Evolutionary conservation across 352 stramenopile species (phyloP), one percentile per base, ranked within the genome.

Genomic region (Pythium oligandrum): DNA sequence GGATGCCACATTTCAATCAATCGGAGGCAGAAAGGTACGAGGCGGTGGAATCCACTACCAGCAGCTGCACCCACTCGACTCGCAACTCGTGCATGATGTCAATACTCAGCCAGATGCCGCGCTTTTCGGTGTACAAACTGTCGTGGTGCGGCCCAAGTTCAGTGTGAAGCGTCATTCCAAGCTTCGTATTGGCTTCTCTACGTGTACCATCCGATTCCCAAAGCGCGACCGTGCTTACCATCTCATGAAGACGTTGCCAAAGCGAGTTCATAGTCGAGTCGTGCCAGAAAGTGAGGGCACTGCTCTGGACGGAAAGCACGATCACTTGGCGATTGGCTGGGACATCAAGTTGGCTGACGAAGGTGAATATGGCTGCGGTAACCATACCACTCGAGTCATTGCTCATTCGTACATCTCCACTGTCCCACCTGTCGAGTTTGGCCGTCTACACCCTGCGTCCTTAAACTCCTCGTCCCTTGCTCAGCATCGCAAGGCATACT

Each of bases 201-300:
- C 66, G 4, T 75, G 68, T 38, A 84, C 73, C 31, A 56, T 71
- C 52, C 63, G 74, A 54, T 79, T 78, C 53, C 53, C 64, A 33
- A 49, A 36, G 12, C 57, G 79, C 8, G 59, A 75, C 39, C 75
- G 70, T 6, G 75, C 75, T 6, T 61, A 74, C 17, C 75, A 87
- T 69, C 55, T 86, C 26, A 81, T 84, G 60, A 84, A 84, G 65
- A 84, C 73, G 10, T 48, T 87, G 17, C 75, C 73, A 0, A 82
- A 83, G 52, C 38, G 70, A 10, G 48, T 69, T 9, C 75, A 84
- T 61, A 72, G 83, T 49, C 51, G 86, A n/a, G 37, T 88, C 32
- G 71, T 83, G 2, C 52, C 71, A 2, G 56, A 66, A 33, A 48
- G 74, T 10, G 75, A 88, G 53, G 66, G 75, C 39, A 76, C 73